Evolutionary conservation across 169 alveolate genomes (phyloP).

Genomic region (Cryptosporidium meleagridis): DNA sequence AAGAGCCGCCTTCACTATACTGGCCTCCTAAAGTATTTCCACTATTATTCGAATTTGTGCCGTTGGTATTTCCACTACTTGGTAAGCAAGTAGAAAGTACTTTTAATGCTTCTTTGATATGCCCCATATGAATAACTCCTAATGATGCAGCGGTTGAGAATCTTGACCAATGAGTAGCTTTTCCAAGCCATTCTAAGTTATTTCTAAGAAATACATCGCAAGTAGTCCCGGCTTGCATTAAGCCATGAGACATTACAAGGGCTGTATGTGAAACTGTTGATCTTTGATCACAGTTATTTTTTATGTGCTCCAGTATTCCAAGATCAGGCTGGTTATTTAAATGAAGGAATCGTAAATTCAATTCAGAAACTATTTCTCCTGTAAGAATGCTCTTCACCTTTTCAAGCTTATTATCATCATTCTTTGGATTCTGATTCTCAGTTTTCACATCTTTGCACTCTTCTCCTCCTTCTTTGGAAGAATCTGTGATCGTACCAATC

Average conservation of each 20-base stretch:
- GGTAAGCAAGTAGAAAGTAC: conserved; percentile 77
- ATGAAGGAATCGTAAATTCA: conserved; percentile 89
- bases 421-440: not conserved
- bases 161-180: conserved; percentile 90
- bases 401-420: conserved; percentile 17
- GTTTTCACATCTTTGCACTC: not conserved
- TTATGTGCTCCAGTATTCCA: conserved; percentile 81
- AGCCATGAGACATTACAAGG: conserved; percentile 90
- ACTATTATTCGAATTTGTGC: conserved; percentile 60
- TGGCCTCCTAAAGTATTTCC: conserved; percentile 78
- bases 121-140: conserved; percentile 95
- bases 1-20: conserved; percentile 97
- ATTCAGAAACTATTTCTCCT: conserved; percentile 84
- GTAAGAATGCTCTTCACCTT: conserved; percentile 80
- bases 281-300: conserved; percentile 66
- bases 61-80: not conserved
- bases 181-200: conserved; percentile 94
- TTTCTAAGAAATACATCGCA: conserved; percentile 94
- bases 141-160: conserved; percentile 97
- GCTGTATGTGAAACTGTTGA: conserved; percentile 90
- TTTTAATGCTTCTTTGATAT: conserved; percentile 71
- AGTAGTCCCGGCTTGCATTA: conserved; percentile 95
- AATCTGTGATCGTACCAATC: not conserved
- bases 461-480: not conserved
- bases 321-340: conserved; percentile 90